Evolutionary conservation across 2,329 filamentous ascomycete species (phyloP).

Genomic region (Pochonia chlamydosporia): DNA sequence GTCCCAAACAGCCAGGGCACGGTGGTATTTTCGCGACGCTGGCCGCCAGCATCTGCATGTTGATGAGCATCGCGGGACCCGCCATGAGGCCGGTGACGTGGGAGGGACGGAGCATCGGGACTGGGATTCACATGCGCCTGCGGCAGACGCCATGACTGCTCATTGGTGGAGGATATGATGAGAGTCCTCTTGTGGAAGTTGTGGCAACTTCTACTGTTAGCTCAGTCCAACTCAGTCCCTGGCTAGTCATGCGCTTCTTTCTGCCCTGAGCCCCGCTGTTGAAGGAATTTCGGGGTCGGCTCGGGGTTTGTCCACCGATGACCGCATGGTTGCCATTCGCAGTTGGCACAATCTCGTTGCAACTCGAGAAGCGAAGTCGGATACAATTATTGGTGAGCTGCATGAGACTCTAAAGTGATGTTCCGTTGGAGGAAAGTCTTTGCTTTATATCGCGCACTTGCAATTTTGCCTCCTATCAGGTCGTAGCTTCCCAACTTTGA

Average conservation of each 20-base stretch:
- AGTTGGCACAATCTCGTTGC: too few relatives aligned
- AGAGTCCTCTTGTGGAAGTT: neutral
- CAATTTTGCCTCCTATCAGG: neutral
- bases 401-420: neutral
- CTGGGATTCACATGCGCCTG: neutral
- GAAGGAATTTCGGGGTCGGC: neutral
- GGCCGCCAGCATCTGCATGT: neutral
- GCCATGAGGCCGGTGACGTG: neutral
- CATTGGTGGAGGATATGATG: neutral
- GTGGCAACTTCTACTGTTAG: too few relatives aligned
- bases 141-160: neutral
- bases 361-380: too few relatives aligned
- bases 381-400: neutral
- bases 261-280: neutral
- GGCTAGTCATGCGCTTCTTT: neutral
- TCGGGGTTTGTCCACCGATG: neutral
- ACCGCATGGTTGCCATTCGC: too few relatives aligned
- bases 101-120: neutral
- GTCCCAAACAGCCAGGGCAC: neutral
- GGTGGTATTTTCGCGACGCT: neutral
- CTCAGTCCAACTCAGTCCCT: neutral
- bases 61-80: neutral
- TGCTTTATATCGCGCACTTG: neutral
- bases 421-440: neutral
- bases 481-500: neutral